Conservation (phyloP, 305 asterid species). For the Vinca major region DNA sequence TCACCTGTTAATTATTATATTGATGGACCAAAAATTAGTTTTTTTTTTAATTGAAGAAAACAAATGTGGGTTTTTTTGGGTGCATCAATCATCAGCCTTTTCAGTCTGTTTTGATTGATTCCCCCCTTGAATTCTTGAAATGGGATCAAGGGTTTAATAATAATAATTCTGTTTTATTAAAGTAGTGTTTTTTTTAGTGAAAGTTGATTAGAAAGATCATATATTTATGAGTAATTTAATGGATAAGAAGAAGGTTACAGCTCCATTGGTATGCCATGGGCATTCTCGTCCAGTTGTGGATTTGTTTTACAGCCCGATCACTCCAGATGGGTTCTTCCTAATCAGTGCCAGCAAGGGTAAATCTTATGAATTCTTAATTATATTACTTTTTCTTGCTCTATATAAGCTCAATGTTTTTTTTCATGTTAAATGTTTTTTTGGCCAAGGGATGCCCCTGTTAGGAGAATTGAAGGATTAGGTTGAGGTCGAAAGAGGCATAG, state of each 20-base stretch:
- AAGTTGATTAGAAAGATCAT: conserved; percentile 15
- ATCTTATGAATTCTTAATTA: not conserved
- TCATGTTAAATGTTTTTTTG: too few relatives aligned
- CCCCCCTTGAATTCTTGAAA: conserved; percentile 15
- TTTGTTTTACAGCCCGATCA: conserved; percentile 83
- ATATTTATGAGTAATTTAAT: conserved; percentile 19
- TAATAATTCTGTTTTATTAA: not conserved
- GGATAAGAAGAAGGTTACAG: conserved; percentile 85
- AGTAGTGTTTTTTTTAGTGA: conserved; percentile 7
- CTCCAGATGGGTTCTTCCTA: conserved; percentile 90
- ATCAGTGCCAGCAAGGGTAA: conserved; percentile 99
- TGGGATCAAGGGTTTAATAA: conserved; percentile 26
- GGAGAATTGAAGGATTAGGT: too few relatives aligned
- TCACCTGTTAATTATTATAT: conserved; percentile 40
- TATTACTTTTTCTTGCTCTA: not conserved
- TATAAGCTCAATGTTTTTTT: not conserved
- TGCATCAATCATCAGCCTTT: conserved; percentile 2
- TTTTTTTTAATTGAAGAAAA: too few relatives aligned
- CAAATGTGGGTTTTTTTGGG: conserved; percentile 30
- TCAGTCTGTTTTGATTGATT: not conserved
- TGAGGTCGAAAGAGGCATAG: too few relatives aligned
- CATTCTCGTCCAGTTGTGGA: conserved; percentile 98
- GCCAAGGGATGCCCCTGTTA: too few relatives aligned
- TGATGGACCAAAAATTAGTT: too few relatives aligned
- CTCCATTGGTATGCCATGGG: conserved; percentile 97